phyloP scores from a whole-genome alignment of 2,329 filamentous ascomycete species.

The Teratosphaeria gauchensis region DNA sequence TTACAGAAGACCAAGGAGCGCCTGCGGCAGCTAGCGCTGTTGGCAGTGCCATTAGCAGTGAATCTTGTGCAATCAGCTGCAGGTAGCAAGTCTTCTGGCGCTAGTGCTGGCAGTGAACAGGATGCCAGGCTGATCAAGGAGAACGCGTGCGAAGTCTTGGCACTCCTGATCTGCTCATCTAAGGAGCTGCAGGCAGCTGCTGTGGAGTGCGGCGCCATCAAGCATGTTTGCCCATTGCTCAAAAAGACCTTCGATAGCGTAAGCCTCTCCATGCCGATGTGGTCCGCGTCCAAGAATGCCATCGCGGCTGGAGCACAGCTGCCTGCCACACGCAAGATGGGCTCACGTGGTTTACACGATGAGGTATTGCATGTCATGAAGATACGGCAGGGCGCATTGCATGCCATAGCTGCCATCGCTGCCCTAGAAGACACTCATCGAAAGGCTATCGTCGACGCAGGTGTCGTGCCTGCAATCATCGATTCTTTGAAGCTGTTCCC shows the following conservation, averaged over 20 bases:
- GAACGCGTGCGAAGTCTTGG: conserved; percentile 64
- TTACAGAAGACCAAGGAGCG: conserved; percentile 28
- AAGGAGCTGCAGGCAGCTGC: conserved; percentile 72
- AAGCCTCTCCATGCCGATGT: conserved; percentile 42
- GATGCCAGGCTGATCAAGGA: conserved; percentile 50
- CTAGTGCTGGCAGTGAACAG: conserved; percentile 17
- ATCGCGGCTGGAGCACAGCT: conserved; percentile 18
- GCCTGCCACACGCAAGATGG: conserved; percentile 38
- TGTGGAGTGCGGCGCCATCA: conserved; percentile 58
- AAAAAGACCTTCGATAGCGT: conserved; percentile 57
- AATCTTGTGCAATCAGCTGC: conserved; percentile 35
- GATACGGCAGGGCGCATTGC: conserved; percentile 65
- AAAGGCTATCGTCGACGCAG: conserved; percentile 71
- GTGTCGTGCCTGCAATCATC: conserved; percentile 71
- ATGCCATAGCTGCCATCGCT: conserved; percentile 71
- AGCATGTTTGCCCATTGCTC: conserved; percentile 52
- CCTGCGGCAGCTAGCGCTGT: conserved; percentile 33
- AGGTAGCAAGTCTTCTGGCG: conserved; percentile 6
- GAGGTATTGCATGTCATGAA: conserved; percentile 59
- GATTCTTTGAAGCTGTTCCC: conserved; percentile 62
- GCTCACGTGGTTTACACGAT: conserved; percentile 52
- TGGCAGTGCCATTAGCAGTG: conserved; percentile 40
- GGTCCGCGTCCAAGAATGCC: conserved; percentile 34
- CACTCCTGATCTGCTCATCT: conserved; percentile 68
- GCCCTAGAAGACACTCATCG: conserved; percentile 75